A percentile compares a stretch with the other conserved stretches of the same genome.
Evolutionary conservation across 129 eudicot species (phyloP).

Genomic region (Kitagawia praeruptora): DNA sequence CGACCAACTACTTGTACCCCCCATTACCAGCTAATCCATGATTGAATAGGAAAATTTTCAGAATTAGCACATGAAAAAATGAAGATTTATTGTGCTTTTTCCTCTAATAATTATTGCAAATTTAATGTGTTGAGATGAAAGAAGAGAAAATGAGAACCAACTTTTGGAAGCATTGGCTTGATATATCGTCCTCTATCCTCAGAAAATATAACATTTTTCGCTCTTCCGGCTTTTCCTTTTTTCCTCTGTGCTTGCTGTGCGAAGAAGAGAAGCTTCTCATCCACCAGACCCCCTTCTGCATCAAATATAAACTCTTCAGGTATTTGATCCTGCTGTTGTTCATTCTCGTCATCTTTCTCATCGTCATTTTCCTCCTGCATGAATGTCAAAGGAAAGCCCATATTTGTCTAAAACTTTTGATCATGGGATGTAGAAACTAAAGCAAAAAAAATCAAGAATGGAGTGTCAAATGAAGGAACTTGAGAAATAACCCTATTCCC

Average conservation of each 20-base stretch:
- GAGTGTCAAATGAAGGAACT: not conserved
- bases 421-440: not conserved
- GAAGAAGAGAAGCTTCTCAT: constrained; percentile 97
- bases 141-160: constrained; percentile 11
- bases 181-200: constrained; percentile 97
- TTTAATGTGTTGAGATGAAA: not conserved
- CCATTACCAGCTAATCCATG: not conserved
- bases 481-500: not conserved
- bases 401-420: not conserved
- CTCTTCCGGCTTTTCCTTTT: constrained; percentile 93
- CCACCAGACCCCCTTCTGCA: constrained; percentile 98
- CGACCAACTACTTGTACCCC: not conserved
- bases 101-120: not conserved
- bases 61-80: not conserved
- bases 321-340: constrained; percentile 81
- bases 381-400: constrained; percentile 14
- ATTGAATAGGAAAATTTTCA: not conserved
- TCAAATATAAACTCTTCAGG: constrained; percentile 96
- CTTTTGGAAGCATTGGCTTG: constrained; percentile 99
- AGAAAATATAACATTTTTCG: constrained; percentile 93
- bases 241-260: constrained; percentile 98
- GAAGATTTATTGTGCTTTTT: not conserved
- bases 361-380: constrained; percentile 48
- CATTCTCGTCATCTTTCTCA: constrained; percentile 63
- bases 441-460: not conserved